phyloP scores from a whole-genome alignment of 306 rosid genomes.

The Inga oerstediana region DNA sequence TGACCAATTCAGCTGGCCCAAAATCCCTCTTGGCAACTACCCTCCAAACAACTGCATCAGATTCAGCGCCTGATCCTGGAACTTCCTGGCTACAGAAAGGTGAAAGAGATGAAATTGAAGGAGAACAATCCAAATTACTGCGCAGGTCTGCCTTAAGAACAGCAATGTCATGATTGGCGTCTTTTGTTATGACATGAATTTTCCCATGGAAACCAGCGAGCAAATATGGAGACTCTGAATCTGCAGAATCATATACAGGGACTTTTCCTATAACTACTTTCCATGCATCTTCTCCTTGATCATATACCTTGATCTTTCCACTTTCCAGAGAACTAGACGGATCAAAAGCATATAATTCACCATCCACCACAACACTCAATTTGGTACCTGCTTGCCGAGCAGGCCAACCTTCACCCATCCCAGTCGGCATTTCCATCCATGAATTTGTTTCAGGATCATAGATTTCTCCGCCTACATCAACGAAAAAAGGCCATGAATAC shows the following conservation, averaged over 20 bases:
- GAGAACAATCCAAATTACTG: conserved; percentile 36
- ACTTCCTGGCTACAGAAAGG: conserved; percentile 42
- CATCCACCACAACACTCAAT: conserved; percentile 81
- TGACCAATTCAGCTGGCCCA: conserved; percentile 77
- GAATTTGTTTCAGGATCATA: conserved; percentile 83
- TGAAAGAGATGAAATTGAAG: conserved; percentile 33
- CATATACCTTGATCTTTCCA: conserved; percentile 90
- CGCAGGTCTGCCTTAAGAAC: conserved; percentile 66
- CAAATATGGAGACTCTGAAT: conserved; percentile 86
- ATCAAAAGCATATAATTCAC: conserved; percentile 87
- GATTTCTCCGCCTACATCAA: conserved; percentile 94
- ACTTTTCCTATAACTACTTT: conserved; percentile 81
- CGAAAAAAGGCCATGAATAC: conserved; percentile 95
- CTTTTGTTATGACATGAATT: conserved; percentile 93
- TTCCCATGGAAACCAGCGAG: conserved; percentile 89
- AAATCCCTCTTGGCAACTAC: conserved; percentile 63
- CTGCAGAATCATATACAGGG: conserved; percentile 75
- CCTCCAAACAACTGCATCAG: conserved; percentile 67
- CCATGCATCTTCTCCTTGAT: conserved; percentile 83
- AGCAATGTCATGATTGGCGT: conserved; percentile 61
- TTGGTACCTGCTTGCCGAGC: conserved; percentile 90
- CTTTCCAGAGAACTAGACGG: conserved; percentile 77
- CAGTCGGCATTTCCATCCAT: conserved; percentile 90
- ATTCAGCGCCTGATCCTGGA: conserved; percentile 47
- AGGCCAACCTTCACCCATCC: conserved; percentile 99